A percentile compares a stretch with the other conserved stretches of the same genome.
Conservation (phyloP, 345 rosid genomes). For the Angophora floribunda region DNA sequence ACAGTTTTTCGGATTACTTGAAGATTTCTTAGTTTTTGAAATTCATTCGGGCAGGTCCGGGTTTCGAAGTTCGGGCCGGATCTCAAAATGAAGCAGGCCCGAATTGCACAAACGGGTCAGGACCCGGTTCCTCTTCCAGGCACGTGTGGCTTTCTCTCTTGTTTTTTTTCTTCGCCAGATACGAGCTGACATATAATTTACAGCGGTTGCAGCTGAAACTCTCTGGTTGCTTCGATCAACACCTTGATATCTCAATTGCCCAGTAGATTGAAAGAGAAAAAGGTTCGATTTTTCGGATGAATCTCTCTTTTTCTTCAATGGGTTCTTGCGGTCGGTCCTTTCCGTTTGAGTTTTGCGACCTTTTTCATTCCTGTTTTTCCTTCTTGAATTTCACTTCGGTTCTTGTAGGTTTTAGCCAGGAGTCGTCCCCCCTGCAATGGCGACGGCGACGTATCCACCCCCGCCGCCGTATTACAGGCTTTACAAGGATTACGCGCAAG, state of each 20-base stretch:
- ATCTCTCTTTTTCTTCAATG: neutral
- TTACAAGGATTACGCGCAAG: conserved; percentile 64
- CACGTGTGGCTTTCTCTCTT: neutral
- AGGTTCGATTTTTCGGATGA: neutral
- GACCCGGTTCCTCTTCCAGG: neutral
- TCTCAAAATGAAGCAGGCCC: neutral
- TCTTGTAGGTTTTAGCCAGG: neutral
- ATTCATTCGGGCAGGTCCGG: neutral
- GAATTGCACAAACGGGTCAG: neutral
- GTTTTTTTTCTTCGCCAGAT: neutral
- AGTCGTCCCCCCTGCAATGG: conserved; percentile 24
- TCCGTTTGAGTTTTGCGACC: neutral
- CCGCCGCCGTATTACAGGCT: conserved; percentile 88
- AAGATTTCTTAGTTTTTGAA: neutral
- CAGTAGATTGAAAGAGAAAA: neutral
- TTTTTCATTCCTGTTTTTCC: neutral
- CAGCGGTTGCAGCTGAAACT: neutral
- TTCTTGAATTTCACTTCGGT: neutral
- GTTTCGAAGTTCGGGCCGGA: neutral
- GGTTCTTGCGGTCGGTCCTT: neutral
- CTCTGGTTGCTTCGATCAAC: neutral
- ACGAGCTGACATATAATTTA: neutral
- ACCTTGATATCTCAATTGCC: neutral
- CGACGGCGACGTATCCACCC: conserved; percentile 89
- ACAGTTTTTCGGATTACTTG: neutral